Percentiles rank a stretch among this genome's conserved stretches.
phyloP scores from a whole-genome alignment of 1,139 yeast species.

The Yarrowia galli region DNA sequence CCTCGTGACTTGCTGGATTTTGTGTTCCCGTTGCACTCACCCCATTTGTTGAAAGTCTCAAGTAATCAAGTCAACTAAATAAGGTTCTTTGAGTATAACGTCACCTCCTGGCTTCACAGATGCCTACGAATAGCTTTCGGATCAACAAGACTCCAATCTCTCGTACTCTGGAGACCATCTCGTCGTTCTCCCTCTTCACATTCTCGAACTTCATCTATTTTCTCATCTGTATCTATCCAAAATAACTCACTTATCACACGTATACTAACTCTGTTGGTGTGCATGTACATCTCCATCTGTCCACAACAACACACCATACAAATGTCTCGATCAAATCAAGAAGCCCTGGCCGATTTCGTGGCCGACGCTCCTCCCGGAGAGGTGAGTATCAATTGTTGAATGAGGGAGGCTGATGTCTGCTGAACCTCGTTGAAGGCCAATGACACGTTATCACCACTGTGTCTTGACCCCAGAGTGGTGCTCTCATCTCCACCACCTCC shows the following conservation, averaged over 20 bases:
- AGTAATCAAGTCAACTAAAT: too few relatives aligned
- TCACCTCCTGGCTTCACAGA: too few relatives aligned
- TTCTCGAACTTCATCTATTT: not conserved
- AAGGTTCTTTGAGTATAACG: too few relatives aligned
- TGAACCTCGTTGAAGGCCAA: not conserved
- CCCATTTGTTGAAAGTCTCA: too few relatives aligned
- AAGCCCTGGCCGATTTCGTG: constrained; percentile 53
- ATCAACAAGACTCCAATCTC: too few relatives aligned
- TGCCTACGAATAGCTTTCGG: too few relatives aligned
- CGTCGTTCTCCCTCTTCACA: too few relatives aligned
- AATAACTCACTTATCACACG: constrained; percentile 34
- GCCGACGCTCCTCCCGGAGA: constrained; percentile 65
- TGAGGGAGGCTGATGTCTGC: not conserved
- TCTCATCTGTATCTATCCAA: not conserved
- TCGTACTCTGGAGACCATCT: too few relatives aligned
- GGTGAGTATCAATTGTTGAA: constrained; percentile 45
- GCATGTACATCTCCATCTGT: constrained; percentile 17
- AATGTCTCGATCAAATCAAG: constrained; percentile 34
- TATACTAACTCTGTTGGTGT: constrained; percentile 23
- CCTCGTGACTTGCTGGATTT: too few relatives aligned
- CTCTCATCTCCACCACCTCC: not conserved
- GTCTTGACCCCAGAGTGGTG: not conserved
- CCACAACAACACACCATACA: constrained; percentile 2
- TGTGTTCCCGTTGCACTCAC: too few relatives aligned
- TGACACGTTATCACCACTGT: not conserved